Conservation (phyloP, 257 asterid species). For the Paulownia fortunei region DNA sequence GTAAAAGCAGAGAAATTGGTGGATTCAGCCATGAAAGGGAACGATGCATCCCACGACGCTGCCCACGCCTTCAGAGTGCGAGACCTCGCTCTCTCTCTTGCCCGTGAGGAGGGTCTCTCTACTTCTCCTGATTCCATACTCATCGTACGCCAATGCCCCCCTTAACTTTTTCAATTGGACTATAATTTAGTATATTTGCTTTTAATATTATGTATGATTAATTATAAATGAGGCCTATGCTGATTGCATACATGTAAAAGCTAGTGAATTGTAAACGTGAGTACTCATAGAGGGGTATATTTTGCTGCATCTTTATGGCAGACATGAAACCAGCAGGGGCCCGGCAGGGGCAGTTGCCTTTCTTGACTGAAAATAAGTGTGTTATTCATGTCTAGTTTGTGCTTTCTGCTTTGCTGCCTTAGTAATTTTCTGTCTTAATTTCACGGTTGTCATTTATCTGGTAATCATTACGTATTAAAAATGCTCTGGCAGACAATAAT, state of each 20-base stretch:
- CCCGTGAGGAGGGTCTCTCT: slow-evolving; percentile 68
- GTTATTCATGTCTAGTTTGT: slow-evolving; percentile 6
- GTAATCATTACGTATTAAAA: not conserved
- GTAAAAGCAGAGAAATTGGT: slow-evolving; percentile 76
- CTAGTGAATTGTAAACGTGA: not conserved
- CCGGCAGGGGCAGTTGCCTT: too few species aligned
- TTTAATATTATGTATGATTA: not conserved
- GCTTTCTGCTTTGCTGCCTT: not conserved
- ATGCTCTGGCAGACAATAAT: not conserved
- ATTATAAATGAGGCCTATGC: not conserved
- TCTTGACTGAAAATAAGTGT: not conserved
- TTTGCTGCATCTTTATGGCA: not conserved
- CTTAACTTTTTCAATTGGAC: not conserved
- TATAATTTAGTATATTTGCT: not conserved
- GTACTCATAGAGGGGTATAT: not conserved
- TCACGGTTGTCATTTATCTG: not conserved
- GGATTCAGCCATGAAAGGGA: slow-evolving; percentile 73
- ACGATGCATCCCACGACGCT: slow-evolving; percentile 95
- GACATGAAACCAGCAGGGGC: not conserved
- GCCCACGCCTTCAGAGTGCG: slow-evolving; percentile 94
- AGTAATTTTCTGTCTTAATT: not conserved
- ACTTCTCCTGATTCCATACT: slow-evolving; percentile 63
- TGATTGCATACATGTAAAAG: not conserved
- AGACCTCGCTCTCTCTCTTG: slow-evolving; percentile 90
- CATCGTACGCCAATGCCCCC: slow-evolving; percentile 45